These are phyloP conservation scores for Paramecium pentaurelia DNA, from an alignment of 73 alveolate genomes.

Conservation along the genomic window DNA sequence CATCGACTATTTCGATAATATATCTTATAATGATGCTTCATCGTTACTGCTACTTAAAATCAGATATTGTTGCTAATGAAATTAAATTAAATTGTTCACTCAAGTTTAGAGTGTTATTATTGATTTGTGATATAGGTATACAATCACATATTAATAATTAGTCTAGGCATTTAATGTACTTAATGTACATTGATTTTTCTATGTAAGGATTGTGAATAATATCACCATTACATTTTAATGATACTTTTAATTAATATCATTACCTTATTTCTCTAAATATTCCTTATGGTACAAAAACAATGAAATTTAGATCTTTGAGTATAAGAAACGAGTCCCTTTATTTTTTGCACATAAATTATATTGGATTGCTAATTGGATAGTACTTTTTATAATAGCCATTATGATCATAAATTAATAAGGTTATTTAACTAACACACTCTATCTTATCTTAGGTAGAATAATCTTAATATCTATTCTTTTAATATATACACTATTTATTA, in stretches of 20 bases:
- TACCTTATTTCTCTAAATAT: background rate
- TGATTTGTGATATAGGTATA: background rate
- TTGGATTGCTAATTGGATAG: conserved; percentile 2
- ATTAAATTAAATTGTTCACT: background rate
- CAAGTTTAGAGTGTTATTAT: background rate
- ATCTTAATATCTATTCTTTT: background rate
- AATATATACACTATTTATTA: background rate
- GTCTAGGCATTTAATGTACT: background rate
- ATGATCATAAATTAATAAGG: background rate
- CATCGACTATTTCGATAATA: background rate
- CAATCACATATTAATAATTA: background rate
- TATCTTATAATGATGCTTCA: background rate
- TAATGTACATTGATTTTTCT: background rate
- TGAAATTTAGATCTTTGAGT: background rate
- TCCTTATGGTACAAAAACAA: background rate
- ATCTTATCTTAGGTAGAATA: background rate
- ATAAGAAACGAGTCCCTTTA: background rate
- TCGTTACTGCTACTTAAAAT: background rate
- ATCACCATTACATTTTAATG: background rate
- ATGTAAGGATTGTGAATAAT: background rate
- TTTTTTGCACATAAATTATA: background rate
- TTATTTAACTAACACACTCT: background rate
- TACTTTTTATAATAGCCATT: background rate
- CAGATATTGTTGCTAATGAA: background rate
- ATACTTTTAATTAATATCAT: background rate